Conservation (phyloP, 2,329 filamentous ascomycete genomes). For the Calonectria fujianensis region DNA sequence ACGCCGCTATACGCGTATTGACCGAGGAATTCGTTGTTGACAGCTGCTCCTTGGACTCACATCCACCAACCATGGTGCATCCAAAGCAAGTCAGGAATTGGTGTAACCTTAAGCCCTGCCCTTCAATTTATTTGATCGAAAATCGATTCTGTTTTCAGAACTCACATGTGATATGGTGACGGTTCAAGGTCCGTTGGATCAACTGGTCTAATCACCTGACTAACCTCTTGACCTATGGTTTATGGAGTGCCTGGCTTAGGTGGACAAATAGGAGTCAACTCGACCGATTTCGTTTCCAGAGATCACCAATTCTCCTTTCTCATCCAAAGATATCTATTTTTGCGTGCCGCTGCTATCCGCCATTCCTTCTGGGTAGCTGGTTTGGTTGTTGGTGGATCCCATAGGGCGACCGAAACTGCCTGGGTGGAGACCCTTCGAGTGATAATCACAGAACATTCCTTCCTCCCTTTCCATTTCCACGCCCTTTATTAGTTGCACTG, state of each 20-base stretch:
- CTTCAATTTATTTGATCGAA: not conserved
- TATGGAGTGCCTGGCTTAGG: not conserved
- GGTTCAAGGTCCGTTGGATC: no score
- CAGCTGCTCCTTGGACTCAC: not conserved
- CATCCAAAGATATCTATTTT: not conserved
- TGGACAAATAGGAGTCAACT: not conserved
- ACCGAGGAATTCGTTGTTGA: not conserved
- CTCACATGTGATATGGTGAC: not conserved
- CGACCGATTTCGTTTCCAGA: not conserved
- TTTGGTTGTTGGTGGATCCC: not conserved
- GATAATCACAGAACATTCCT: not conserved
- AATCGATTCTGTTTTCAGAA: not conserved
- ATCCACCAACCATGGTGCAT: not conserved
- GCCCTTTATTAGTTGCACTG: not conserved
- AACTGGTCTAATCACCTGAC: not conserved
- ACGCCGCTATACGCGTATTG: no score
- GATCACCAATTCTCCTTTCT: not conserved
- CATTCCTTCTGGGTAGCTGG: not conserved
- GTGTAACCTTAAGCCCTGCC: rapidly evolving
- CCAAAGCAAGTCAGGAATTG: not conserved
- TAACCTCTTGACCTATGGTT: not conserved
- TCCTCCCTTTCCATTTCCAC: not conserved
- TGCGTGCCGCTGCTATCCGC: not conserved
- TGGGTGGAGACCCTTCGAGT: not conserved
- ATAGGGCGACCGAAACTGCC: not conserved